Conservation (phyloP, 2,329 filamentous ascomycete species). For the Rhynchosporium graminicola region DNA sequence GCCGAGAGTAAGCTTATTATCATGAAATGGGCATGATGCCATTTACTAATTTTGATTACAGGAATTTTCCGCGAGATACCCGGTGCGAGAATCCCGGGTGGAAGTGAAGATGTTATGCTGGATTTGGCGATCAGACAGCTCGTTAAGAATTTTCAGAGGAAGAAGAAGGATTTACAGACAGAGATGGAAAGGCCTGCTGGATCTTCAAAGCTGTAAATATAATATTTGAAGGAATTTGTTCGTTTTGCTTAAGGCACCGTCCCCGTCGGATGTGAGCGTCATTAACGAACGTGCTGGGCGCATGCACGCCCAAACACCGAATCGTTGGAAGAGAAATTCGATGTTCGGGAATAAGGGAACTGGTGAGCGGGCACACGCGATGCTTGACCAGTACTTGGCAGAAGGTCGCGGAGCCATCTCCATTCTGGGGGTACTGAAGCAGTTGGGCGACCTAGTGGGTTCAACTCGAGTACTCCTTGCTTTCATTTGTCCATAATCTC, state of each 20-base stretch:
- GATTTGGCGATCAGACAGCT: constrained; percentile 70
- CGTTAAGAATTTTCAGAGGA: constrained; percentile 66
- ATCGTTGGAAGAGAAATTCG: too few species aligned
- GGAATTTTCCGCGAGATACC: constrained; percentile 66
- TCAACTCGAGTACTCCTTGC: constrained; percentile 20
- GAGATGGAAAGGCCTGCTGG: constrained; percentile 34
- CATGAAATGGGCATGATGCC: neutral
- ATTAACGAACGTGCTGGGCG: too few species aligned
- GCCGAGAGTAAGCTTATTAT: constrained; percentile 59
- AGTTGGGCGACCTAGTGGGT: too few species aligned
- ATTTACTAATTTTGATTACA: constrained; percentile 35
- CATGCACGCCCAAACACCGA: too few species aligned
- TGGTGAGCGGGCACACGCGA: too few species aligned
- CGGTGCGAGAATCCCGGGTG: constrained; percentile 63
- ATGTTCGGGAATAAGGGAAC: too few species aligned
- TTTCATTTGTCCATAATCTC: constrained; percentile 23
- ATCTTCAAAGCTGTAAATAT: constrained; percentile 46
- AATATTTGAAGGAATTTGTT: neutral
- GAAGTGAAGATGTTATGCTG: constrained; percentile 72
- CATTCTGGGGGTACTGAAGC: too few species aligned
- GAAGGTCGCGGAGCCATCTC: too few species aligned
- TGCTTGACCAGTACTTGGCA: too few species aligned
- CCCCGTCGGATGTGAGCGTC: too few species aligned
- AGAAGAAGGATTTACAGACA: constrained; percentile 54
- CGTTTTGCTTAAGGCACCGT: too few species aligned